Evolutionary conservation across 2,329 filamentous ascomycete species (phyloP).

Genomic region (Eutypella sp.): DNA sequence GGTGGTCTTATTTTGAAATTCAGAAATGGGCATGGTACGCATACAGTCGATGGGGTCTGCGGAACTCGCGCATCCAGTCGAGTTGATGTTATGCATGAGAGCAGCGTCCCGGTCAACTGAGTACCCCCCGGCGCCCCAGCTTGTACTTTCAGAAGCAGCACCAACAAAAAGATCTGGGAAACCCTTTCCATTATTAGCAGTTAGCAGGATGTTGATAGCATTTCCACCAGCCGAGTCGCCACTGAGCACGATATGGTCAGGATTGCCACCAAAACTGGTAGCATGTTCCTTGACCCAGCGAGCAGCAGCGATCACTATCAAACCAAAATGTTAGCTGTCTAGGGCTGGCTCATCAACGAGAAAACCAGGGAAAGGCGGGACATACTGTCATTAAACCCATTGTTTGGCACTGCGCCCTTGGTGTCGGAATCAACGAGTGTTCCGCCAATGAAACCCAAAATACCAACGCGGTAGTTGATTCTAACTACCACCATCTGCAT

Average conservation of each 20-base stretch:
- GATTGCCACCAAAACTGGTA: conserved; percentile 57
- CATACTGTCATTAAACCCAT: conserved; percentile 37
- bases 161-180: conserved; percentile 43
- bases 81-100: too few species aligned
- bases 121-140: conserved; percentile 40
- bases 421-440: too few species aligned
- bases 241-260: conserved; percentile 57
- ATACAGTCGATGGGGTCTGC: too few species aligned
- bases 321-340: too few species aligned
- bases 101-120: too few species aligned
- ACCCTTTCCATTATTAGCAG: conserved; percentile 42
- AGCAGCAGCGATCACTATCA: too few species aligned
- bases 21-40: too few species aligned
- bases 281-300: not conserved
- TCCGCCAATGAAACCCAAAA: conserved; percentile 66
- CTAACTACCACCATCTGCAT: conserved; percentile 59
- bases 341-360: conserved; percentile 58
- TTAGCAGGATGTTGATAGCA: conserved; percentile 56
- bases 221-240: conserved; percentile 62
- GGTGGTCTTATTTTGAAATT: too few species aligned
- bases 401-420: conserved; percentile 36
- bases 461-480: conserved; percentile 71
- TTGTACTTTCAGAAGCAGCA: conserved; percentile 33
- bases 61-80: too few species aligned
- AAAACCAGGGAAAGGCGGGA: conserved; percentile 56